Percentiles rank a stretch among this genome's conserved stretches.
Conservation (phyloP, 768 basidiomycete genomes). For the Jaapia argillacea region DNA sequence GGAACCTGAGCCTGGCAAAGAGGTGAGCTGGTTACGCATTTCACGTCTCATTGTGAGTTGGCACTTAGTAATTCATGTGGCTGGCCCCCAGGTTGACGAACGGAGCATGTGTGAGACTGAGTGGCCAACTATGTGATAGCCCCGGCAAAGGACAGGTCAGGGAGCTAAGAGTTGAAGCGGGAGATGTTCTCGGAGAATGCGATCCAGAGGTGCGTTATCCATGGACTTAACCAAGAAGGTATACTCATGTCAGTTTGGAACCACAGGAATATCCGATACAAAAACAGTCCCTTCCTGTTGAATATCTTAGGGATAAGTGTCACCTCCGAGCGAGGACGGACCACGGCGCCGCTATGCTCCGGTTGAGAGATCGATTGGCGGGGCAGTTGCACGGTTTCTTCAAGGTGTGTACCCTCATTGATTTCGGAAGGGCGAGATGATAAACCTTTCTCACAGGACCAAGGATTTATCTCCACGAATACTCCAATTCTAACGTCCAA, state of each 20-base stretch:
- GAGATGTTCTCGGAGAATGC: constrained; percentile 45
- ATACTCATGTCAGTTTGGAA: constrained; percentile 17
- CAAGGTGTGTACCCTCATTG: constrained; percentile 37
- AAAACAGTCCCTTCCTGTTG: constrained; percentile 70
- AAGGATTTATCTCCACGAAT: constrained; percentile 71
- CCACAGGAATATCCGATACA: constrained; percentile 89
- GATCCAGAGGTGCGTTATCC: constrained; percentile 40
- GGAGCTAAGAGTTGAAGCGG: constrained; percentile 39
- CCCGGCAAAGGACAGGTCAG: constrained; percentile 38
- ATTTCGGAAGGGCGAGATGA: background rate
- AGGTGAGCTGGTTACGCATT: constrained; percentile 17
- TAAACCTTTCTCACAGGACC: constrained; percentile 32
- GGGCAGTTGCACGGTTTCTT: constrained; percentile 58
- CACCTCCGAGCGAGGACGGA: constrained; percentile 84
- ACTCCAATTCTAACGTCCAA: constrained; percentile 85
- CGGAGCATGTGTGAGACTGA: constrained; percentile 44
- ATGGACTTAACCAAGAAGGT: constrained; percentile 11
- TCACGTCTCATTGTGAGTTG: background rate
- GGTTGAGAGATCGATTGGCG: constrained; percentile 52
- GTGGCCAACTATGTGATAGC: constrained; percentile 35
- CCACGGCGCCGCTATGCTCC: constrained; percentile 60
- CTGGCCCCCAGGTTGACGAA: constrained; percentile 32
- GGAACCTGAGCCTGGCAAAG: constrained; percentile 26
- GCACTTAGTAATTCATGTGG: background rate
- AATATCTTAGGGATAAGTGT: constrained; percentile 76